Conservation (phyloP, 306 rosid genomes). For the Sphenostylis stenocarpa region DNA sequence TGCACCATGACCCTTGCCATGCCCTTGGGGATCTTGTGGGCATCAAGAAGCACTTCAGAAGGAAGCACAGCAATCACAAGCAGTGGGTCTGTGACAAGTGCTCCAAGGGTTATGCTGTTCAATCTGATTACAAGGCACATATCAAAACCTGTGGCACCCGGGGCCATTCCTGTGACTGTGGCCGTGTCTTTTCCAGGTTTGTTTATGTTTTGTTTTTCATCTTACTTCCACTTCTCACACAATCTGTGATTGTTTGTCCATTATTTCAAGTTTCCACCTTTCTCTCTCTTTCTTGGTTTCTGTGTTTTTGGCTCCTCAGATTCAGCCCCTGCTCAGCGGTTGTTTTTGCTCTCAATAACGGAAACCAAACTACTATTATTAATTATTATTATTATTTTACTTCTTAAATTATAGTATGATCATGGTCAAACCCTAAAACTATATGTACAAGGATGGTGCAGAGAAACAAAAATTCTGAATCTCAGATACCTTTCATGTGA, state of each 20-base stretch:
- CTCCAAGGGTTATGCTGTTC: conserved; percentile 92
- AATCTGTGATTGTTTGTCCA: background rate
- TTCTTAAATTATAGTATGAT: conserved; percentile 10
- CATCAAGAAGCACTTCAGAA: conserved; percentile 83
- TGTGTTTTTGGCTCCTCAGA: conserved; percentile 14
- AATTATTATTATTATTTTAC: conserved; percentile 1
- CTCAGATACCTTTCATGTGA: conserved; percentile 20
- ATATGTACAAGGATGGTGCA: conserved; percentile 17
- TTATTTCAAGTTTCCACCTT: conserved; percentile 3
- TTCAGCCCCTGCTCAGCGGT: conserved; percentile 29
- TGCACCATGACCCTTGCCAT: conserved; percentile 89
- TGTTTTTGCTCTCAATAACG: conserved; percentile 26
- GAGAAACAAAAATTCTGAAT: conserved; percentile 19
- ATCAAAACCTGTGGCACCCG: conserved; percentile 98
- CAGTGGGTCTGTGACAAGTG: conserved; percentile 97
- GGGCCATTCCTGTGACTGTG: conserved; percentile 99
- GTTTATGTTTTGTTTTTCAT: background rate
- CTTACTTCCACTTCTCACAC: background rate
- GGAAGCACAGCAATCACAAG: conserved; percentile 87
- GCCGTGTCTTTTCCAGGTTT: conserved; percentile 98
- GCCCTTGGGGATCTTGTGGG: conserved; percentile 98
- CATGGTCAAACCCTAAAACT: conserved; percentile 45
- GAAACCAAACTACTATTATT: conserved; percentile 11
- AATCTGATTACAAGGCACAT: conserved; percentile 95
- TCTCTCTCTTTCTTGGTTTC: background rate